phyloP scores from a whole-genome alignment of 352 stramenopile genomes.

The Globisporangium nagaii region DNA sequence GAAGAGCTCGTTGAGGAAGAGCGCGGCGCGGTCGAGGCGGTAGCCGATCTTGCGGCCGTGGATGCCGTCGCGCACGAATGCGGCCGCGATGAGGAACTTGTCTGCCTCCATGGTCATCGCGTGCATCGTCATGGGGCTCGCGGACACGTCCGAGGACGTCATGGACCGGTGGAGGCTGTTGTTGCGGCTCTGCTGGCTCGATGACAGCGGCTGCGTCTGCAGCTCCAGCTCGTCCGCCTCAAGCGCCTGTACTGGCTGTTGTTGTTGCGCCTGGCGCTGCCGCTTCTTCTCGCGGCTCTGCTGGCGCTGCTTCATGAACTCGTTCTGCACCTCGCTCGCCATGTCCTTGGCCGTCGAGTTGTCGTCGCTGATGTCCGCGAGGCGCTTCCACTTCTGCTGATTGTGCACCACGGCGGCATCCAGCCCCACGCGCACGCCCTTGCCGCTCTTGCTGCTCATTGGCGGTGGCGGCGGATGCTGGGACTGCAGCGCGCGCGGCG shows the following conservation, averaged over 20 bases:
- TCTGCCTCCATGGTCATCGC: conserved; percentile 44
- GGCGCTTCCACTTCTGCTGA: conserved; percentile 79
- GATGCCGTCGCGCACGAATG: conserved; percentile 77
- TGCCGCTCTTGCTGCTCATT: neutral
- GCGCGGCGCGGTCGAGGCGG: conserved; percentile 56
- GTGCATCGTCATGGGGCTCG: conserved; percentile 25
- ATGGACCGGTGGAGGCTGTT: conserved; percentile 7
- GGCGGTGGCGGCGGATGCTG: neutral
- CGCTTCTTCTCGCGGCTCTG: conserved; percentile 18
- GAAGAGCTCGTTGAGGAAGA: conserved; percentile 69
- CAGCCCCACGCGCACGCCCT: conserved; percentile 42
- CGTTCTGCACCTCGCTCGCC: conserved; percentile 68
- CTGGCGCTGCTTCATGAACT: conserved; percentile 55
- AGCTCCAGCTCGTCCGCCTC: conserved; percentile 4
- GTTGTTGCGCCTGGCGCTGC: conserved; percentile 31
- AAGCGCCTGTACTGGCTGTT: conserved; percentile 23
- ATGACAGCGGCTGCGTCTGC: neutral
- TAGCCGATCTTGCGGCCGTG: conserved; percentile 84
- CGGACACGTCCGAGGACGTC: neutral
- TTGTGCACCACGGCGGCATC: conserved; percentile 67
- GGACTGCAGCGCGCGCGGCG: neutral
- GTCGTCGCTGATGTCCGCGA: conserved; percentile 71
- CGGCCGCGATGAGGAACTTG: conserved; percentile 67
- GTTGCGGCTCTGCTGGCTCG: neutral
- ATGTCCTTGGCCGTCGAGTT: conserved; percentile 82